Conservation (phyloP, 2,329 filamentous ascomycete species). For the Alternaria triticimaculans region DNA sequence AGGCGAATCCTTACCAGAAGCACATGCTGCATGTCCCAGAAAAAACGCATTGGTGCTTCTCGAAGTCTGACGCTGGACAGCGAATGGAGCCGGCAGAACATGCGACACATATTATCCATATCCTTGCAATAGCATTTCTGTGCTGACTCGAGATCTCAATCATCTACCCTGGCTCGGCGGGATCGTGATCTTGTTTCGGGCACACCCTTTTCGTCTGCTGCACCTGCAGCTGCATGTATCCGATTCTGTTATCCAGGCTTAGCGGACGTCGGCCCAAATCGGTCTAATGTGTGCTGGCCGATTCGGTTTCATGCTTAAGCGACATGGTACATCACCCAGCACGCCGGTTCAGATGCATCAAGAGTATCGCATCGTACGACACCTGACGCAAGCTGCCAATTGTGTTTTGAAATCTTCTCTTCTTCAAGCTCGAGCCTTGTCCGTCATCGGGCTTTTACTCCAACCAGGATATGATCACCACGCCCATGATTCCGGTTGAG, state of each 20-base stretch:
- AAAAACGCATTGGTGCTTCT: conserved; percentile 1
- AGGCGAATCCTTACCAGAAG: conserved; percentile 8
- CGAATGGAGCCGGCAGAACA: conserved; percentile 9
- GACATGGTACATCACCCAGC: conserved; percentile 16
- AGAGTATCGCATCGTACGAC: conserved; percentile 24
- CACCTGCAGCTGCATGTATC: conserved; percentile 18
- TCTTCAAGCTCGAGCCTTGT: conserved; percentile 4
- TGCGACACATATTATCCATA: conserved; percentile 3
- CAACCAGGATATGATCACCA: conserved; percentile 13
- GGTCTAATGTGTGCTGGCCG: conserved; percentile 12
- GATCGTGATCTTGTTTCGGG: conserved; percentile 19
- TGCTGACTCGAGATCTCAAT: conserved; percentile 14
- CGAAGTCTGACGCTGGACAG: conserved; percentile 1
- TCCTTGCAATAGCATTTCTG: conserved; percentile 4
- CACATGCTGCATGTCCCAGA: conserved; percentile 1
- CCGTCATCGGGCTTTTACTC: conserved; percentile 6
- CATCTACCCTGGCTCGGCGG: conserved; percentile 5
- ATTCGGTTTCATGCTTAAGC: conserved; percentile 23
- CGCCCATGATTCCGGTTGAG: conserved; percentile 1
- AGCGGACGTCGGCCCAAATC: conserved; percentile 11
- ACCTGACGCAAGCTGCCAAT: conserved; percentile 9
- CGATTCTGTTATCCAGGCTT: conserved; percentile 14
- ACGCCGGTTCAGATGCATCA: conserved; percentile 16
- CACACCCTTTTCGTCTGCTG: conserved; percentile 15
- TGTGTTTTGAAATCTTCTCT: conserved; percentile 16